Evolutionary conservation across 768 basidiomycete genomes (phyloP).

Genomic region (Phylloporus arenicola): DNA sequence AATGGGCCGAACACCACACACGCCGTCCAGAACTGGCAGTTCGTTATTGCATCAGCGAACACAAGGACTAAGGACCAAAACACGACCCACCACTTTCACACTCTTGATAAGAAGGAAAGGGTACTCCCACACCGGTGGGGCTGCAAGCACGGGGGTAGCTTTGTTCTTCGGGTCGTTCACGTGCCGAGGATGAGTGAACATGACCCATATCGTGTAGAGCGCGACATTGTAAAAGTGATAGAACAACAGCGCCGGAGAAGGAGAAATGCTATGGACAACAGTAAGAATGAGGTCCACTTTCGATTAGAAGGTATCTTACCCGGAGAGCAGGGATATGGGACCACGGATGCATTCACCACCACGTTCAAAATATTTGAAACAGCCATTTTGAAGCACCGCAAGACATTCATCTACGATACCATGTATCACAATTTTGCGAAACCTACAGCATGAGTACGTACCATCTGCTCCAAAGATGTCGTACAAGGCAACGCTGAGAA

Average conservation of each 20-base stretch:
- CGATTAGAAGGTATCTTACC: constrained; percentile 41
- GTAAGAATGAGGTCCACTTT: not conserved
- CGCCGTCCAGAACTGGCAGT: constrained; percentile 80
- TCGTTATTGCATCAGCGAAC: not conserved
- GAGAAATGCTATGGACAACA: constrained; percentile 51
- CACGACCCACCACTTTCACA: constrained; percentile 61
- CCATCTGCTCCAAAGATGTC: constrained; percentile 93
- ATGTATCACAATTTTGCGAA: constrained; percentile 1
- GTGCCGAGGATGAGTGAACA: constrained; percentile 63
- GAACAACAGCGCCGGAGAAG: constrained; percentile 75
- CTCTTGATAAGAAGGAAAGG: constrained; percentile 60
- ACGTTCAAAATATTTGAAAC: constrained; percentile 95
- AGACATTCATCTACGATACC: constrained; percentile 54
- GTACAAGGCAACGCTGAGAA: constrained; percentile 88
- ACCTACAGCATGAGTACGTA: constrained; percentile 34
- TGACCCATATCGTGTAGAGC: constrained; percentile 86
- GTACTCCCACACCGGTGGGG: constrained; percentile 55
- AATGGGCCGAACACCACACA: constrained; percentile 85
- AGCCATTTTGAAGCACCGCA: constrained; percentile 67
- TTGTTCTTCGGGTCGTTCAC: not conserved
- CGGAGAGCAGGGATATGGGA: constrained; percentile 86
- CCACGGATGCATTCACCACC: constrained; percentile 87
- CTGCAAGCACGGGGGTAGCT: constrained; percentile 36
- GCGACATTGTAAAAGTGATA: constrained; percentile 96
- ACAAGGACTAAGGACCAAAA: not conserved